Percentiles rank a stretch among this genome's conserved stretches.
Conservation (phyloP, 1,284 basidiomycete species). For the Xerocomus minutiporus region DNA sequence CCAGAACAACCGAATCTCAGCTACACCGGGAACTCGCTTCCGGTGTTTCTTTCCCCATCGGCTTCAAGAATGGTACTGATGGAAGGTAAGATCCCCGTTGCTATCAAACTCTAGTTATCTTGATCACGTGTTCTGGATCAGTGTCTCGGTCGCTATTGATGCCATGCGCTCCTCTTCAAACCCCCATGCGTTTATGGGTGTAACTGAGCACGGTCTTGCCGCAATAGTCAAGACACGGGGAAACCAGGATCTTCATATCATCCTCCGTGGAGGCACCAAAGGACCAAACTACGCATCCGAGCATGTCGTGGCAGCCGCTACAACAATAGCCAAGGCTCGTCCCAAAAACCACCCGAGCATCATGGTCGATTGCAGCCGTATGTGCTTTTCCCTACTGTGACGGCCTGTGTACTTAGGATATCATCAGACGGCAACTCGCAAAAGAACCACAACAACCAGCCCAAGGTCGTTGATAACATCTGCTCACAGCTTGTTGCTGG, state of each 20-base stretch:
- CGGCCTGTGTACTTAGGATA: background rate
- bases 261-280: slow-evolving; percentile 83
- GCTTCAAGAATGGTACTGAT: slow-evolving; percentile 99
- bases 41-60: slow-evolving; percentile 87
- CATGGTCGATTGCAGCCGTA: slow-evolving; percentile 83
- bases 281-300: slow-evolving; percentile 85
- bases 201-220: slow-evolving; percentile 91
- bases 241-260: slow-evolving; percentile 90
- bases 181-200: slow-evolving; percentile 97
- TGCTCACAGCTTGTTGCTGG: slow-evolving; percentile 77
- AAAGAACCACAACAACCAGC: slow-evolving; percentile 90
- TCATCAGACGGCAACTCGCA: slow-evolving; percentile 80
- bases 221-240: slow-evolving; percentile 95
- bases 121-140: slow-evolving; percentile 22
- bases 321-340: slow-evolving; percentile 71
- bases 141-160: slow-evolving; percentile 81
- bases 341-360: slow-evolving; percentile 59
- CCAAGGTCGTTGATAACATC: slow-evolving; percentile 73
- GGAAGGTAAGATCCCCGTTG: slow-evolving; percentile 58
- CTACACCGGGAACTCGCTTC: slow-evolving; percentile 89
- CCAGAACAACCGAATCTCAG: slow-evolving; percentile 93
- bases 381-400: slow-evolving; percentile 26
- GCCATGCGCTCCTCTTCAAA: slow-evolving; percentile 92
- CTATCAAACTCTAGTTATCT: background rate
- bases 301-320: slow-evolving; percentile 69